Evolutionary conservation across 2,329 filamentous ascomycete genomes (phyloP), one percentile per base, ranked within the genome.

Genomic region (Thermochaetoides dissita): DNA sequence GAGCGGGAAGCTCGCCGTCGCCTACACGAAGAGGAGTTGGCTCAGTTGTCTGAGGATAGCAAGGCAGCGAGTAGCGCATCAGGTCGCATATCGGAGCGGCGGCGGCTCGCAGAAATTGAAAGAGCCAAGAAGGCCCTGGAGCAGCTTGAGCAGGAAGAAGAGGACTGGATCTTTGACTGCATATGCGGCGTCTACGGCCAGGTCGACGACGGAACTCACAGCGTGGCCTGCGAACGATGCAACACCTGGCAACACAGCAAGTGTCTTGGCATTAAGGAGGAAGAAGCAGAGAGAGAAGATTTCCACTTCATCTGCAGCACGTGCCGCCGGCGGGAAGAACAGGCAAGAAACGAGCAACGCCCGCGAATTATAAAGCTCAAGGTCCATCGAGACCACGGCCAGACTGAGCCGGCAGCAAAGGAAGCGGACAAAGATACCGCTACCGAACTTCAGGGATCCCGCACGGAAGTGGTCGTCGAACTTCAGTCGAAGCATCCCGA

Each of bases 241-340:
- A 93, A 81, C 57, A 81, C 94, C 38, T 98, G 91, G 91, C 89
- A 96, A 59, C 91, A 98, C 57, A 94, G 87, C 67, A 85, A 83
- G 54, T 98, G 91, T 57, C 74, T 94, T 46, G 81, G 80, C 34
- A 83, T 96, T 49, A 73, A 74, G 37, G 75, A 93, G 53, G 66
- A 72, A 46, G 82, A 88, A 48, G 88, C 87, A 1, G 89, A 94
- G 49, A 71, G 79, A 37, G 77, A 85, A 1, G 84, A 93, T 50
- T 96, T 96, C 55, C 79, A 84, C 47, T 94, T 94, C 55, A 62
- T 94, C 49, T 96, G 89, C 63, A 66, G 66, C 31, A 77, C 81
- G 38, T 98, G 91, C 65, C 77, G 75, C 52, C 76, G 72, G 10
- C 79, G 76, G 45, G 74, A 78, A 48, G 69, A 81, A 51, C 17